Evolutionary conservation across 1,284 basidiomycete genomes (phyloP).

Genomic region (Marasmius oreades): DNA sequence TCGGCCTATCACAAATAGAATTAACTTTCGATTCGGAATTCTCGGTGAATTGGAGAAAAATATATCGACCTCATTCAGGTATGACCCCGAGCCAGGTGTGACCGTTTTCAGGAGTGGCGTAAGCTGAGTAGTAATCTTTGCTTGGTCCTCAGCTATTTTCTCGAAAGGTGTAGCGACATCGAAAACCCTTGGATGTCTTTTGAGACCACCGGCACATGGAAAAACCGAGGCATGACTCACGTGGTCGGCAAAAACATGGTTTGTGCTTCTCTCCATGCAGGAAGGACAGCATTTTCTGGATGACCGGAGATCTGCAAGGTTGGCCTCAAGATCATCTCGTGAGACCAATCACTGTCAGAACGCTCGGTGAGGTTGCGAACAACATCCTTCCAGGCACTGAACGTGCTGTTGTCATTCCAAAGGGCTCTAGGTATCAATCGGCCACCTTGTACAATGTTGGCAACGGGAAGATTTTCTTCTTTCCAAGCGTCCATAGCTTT

Average conservation of each 20-base stretch:
- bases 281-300: slow-evolving; percentile 18
- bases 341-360: slow-evolving; percentile 4
- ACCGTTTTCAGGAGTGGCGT: slow-evolving; percentile 11
- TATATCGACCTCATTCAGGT: slow-evolving; percentile 17
- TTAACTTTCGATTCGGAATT: not conserved
- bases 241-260: slow-evolving; percentile 8
- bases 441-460: too few species aligned
- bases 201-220: not conserved
- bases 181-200: not conserved
- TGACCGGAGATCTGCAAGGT: slow-evolving; percentile 10
- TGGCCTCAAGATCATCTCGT: slow-evolving; percentile 14
- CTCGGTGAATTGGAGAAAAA: too few species aligned
- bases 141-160: slow-evolving; percentile 5
- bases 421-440: too few species aligned
- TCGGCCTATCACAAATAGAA: slow-evolving; percentile 12
- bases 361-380: slow-evolving; percentile 11
- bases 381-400: too few species aligned
- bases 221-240: slow-evolving; percentile 4
- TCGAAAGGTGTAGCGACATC: not conserved
- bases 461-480: too few species aligned
- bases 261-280: slow-evolving; percentile 16
- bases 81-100: slow-evolving; percentile 14
- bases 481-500: too few species aligned
- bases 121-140: not conserved
- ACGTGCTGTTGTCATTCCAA: too few species aligned